Conservation (phyloP, 2,329 filamentous ascomycete genomes). For the Microcyclospora pomicola region DNA sequence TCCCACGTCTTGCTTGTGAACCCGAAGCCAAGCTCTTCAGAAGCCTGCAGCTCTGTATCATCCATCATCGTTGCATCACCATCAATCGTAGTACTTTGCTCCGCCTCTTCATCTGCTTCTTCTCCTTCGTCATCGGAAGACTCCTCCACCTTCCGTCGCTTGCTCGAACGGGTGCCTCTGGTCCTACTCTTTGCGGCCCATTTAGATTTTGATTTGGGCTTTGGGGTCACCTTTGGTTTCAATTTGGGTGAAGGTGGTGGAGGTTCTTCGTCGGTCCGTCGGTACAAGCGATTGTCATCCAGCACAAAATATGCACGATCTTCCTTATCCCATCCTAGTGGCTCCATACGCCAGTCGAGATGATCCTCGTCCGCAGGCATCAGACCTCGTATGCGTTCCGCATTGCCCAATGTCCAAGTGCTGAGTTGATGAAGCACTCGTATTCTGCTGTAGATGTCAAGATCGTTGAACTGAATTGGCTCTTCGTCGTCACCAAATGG, state of each 20-base stretch:
- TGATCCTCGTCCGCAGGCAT: slow-evolving; percentile 64
- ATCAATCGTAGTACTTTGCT: slow-evolving; percentile 20
- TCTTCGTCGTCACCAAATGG: slow-evolving; percentile 70
- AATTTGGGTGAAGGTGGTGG: slow-evolving; percentile 38
- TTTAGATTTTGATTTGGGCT: slow-evolving; percentile 46
- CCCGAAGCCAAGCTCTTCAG: slow-evolving; percentile 33
- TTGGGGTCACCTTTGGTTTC: slow-evolving; percentile 39
- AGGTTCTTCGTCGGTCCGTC: slow-evolving; percentile 60
- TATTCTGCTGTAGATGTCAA: slow-evolving; percentile 73
- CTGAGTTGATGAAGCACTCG: slow-evolving; percentile 76
- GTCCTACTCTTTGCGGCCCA: slow-evolving; percentile 36
- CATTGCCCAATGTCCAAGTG: slow-evolving; percentile 75
- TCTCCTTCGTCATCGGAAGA: slow-evolving; percentile 31
- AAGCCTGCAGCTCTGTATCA: slow-evolving; percentile 21
- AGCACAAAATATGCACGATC: slow-evolving; percentile 81
- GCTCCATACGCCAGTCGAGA: slow-evolving; percentile 48
- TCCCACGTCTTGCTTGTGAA: slow-evolving; percentile 77
- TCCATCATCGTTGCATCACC: slow-evolving; percentile 26
- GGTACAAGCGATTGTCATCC: slow-evolving; percentile 88
- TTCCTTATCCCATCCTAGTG: slow-evolving; percentile 75
- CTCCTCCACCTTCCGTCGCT: slow-evolving; percentile 51
- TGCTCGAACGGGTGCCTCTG: slow-evolving; percentile 48
- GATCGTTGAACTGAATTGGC: slow-evolving; percentile 60
- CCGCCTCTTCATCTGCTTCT: slow-evolving; percentile 28
- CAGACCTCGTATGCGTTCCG: slow-evolving; percentile 72